phyloP scores from a whole-genome alignment of 305 asterid genomes.

The Fraxinus nigra region DNA sequence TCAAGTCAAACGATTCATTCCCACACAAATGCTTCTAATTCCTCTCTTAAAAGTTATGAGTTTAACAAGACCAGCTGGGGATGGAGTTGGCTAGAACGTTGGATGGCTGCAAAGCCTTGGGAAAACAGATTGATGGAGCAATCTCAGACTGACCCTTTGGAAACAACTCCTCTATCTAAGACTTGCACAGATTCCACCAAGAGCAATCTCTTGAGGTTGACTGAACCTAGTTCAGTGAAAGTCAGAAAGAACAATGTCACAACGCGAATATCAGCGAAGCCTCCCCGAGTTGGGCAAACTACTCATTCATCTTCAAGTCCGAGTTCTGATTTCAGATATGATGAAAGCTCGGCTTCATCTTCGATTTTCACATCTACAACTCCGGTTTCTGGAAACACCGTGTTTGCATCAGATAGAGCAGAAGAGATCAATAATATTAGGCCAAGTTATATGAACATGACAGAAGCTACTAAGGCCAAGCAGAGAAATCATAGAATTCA shows the following conservation, averaged over 20 bases:
- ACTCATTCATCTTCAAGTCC: slow-evolving; percentile 83
- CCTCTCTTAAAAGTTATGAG: slow-evolving; percentile 40
- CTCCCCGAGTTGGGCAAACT: slow-evolving; percentile 45
- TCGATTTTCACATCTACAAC: slow-evolving; percentile 77
- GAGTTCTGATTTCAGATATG: slow-evolving; percentile 70
- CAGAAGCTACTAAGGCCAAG: slow-evolving; percentile 87
- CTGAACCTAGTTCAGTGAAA: slow-evolving; percentile 50
- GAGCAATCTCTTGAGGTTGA: slow-evolving; percentile 30
- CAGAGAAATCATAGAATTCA: slow-evolving; percentile 60
- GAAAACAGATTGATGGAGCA: slow-evolving; percentile 81
- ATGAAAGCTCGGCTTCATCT: slow-evolving; percentile 80
- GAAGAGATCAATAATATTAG: slow-evolving; percentile 50
- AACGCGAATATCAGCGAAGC: slow-evolving; percentile 68
- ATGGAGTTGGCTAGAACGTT: slow-evolving; percentile 98
- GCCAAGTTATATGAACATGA: slow-evolving; percentile 86
- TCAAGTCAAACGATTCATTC: slow-evolving; percentile 44
- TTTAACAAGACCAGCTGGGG: slow-evolving; percentile 57
- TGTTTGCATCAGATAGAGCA: slow-evolving; percentile 45
- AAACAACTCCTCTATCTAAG: slow-evolving; percentile 46
- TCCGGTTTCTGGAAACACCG: slow-evolving; percentile 54
- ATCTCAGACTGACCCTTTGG: slow-evolving; percentile 29
- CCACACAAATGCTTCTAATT: slow-evolving; percentile 36
- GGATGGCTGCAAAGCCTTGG: slow-evolving; percentile 99
- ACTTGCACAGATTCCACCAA: slow-evolving; percentile 21
- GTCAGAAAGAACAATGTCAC: slow-evolving; percentile 66